A percentile compares a stretch with the other conserved stretches of the same genome.
phyloP scores from a whole-genome alignment of 2,329 filamentous ascomycete species.

The Hypoxylon sp. region DNA sequence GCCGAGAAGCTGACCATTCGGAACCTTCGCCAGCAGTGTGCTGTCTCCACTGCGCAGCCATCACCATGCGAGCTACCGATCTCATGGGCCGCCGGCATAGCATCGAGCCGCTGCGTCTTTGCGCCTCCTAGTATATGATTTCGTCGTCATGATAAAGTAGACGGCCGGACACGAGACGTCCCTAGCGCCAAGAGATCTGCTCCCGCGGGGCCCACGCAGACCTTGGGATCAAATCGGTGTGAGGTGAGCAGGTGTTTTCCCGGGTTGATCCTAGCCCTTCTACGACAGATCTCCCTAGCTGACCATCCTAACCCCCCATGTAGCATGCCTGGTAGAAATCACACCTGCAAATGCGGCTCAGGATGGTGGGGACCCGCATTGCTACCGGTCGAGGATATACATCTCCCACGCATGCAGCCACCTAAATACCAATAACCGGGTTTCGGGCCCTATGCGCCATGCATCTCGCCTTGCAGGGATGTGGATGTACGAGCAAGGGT shows the following conservation, averaged over 20 bases:
- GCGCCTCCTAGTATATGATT: background rate
- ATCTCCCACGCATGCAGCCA: background rate
- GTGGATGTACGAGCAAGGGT: background rate
- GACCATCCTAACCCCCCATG: background rate
- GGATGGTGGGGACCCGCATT: background rate
- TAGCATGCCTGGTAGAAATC: background rate
- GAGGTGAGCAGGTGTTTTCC: background rate
- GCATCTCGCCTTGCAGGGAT: background rate
- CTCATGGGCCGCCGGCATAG: background rate
- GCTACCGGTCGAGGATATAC: background rate
- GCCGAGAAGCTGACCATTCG: background rate
- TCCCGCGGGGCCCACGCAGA: background rate
- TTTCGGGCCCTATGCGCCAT: background rate
- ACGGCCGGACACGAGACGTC: background rate
- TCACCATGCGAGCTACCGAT: background rate
- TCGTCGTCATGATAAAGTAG: background rate
- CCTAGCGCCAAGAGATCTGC: background rate
- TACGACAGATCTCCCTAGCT: background rate
- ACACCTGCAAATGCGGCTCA: constrained; percentile 2
- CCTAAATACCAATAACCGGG: constrained; percentile 10
- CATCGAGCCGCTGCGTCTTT: background rate
- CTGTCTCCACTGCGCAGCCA: background rate
- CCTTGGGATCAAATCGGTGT: background rate
- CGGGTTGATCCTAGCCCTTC: background rate
- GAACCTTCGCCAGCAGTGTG: background rate